Evolutionary conservation across 495 filamentous ascomycete species (phyloP), one percentile per base, ranked within the genome.

Genomic region (Neurospora tetrasperma): DNA sequence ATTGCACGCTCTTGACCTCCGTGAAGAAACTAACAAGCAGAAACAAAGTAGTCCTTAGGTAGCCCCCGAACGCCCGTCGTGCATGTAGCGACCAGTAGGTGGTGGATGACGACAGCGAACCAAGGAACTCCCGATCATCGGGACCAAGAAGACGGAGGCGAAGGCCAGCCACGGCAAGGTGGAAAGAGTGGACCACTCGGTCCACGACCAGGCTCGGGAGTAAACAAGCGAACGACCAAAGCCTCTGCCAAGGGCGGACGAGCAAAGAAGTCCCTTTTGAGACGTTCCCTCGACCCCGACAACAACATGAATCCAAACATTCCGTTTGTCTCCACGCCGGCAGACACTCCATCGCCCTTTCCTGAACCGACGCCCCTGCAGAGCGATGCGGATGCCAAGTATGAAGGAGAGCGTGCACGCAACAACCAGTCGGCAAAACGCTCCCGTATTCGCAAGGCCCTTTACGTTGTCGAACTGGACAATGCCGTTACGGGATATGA

Each of bases 401-500:
- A 66, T 66, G 54, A 66, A 18, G 54, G 54, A 38, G 54, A 66
- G 31, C 54, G 71, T 23, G 59, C 20, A 18, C 71, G 71, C 14
- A 72, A 72, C 62, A 72, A 72, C 62, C 54, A 69, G 23, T 72
- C 71, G 14, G 71, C 71, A 4, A 72, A 70, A 40, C 68, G 62
- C 12, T 72, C 71, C 40, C 54, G 71, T 12, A 39, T 43, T 7
- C 42, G 46, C 40, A 72, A 72, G 41, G n/a, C 35, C 11, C 62
- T 72, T 39, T 71, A 72, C 62, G 42, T 72, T 18, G 59, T 72
- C 10, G 71, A 72, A 16, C 38, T 72, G n/a, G 71, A 72, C 71
- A 72, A 69, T 38, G 59, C 71, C 23, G 69, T 72, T 18, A 72
- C 20, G 68, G 54, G 39, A 35, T 72, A 70, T 40, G 35, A 42